phyloP scores from a whole-genome alignment of 176 grass and related monocot genomes.

The Juncus inflexus region DNA sequence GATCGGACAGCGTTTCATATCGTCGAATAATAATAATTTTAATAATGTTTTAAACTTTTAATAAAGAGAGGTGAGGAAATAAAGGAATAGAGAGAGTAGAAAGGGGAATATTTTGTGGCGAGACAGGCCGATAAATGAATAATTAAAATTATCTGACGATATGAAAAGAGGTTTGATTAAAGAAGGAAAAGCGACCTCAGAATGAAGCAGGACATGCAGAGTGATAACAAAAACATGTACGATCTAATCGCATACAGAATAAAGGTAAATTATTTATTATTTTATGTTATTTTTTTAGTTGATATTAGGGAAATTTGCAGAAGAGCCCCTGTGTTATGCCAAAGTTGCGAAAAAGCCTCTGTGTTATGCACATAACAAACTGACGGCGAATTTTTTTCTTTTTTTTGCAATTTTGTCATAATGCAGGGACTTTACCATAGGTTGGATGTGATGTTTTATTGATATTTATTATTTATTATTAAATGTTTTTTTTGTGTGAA shows the following conservation, averaged over 20 bases:
- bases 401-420: too few species aligned
- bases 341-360: too few species aligned
- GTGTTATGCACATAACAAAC: too few species aligned
- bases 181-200: slow-evolving; percentile 84
- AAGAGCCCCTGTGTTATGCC: too few species aligned
- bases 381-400: too few species aligned
- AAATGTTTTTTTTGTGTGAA: slow-evolving; percentile 18
- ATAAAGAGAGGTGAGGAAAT: slow-evolving; percentile 74
- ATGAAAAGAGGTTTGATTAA: slow-evolving; percentile 78
- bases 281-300: too few species aligned
- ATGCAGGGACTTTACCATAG: too few species aligned
- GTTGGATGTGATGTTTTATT: background rate
- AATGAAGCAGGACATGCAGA: slow-evolving; percentile 99
- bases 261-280: slow-evolving; percentile 43
- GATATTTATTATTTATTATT: slow-evolving; percentile 15
- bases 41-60: too few species aligned
- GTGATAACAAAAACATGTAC: slow-evolving; percentile 96
- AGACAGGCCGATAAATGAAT: slow-evolving; percentile 76
- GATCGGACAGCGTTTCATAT: too few species aligned
- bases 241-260: slow-evolving; percentile 97
- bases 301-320: too few species aligned
- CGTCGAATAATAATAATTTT: too few species aligned
- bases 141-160: slow-evolving; percentile 85
- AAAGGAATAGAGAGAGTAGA: slow-evolving; percentile 93
- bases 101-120: slow-evolving; percentile 93